Base-by-base conservation (phyloP, 1,284 basidiomycete genomes). In the Lentinula novae-zelandiae region DNA sequence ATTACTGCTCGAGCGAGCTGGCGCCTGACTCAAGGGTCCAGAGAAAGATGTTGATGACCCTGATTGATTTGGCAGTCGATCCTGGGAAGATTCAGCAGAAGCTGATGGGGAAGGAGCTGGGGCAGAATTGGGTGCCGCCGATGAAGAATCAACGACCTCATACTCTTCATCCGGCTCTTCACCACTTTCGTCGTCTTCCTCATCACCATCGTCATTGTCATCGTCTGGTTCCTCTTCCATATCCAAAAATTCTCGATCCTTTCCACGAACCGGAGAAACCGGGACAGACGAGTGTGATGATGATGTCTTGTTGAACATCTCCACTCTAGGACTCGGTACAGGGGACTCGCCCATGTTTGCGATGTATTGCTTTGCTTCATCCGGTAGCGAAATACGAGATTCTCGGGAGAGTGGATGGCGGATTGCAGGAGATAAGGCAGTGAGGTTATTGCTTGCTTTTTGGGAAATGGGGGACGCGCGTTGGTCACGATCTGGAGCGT, bases 281-380 rank as follows among this genome's bases (percentile, higher is more conserved):
- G 64, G 62, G 10, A 61, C 58, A 31, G 50, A 50, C 10, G 58
- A 54, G 20, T 53, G 55, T 10, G 53, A 38, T 33, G 57, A 56
- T 8, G 61, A 55, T 38, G 52, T 50, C 20, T 38, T 12, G 20
- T 55, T 58, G 64, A 78, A 79, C 5, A 65, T 65, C 57, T 79
- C 75, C 12, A 74, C 68, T 56, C 73, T 70, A 3, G 86, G 83
- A 66, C 82, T 87, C n/a, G 81, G 72, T 6, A 76, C 67, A 5
- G 87, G 85, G 6, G 84, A 85, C 54, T 90, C 87, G 27, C 72
- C 72, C 80, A 89, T 85, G 64, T 80, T 83, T 40, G 83, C 78
- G 60, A 90, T 87, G 67, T 89, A 91, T 50, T 81, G 82, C 64
- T 77, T 83, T 15, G 87, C 85, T 70, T 92, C 90, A 61, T 90